Percentiles rank a stretch among this genome's conserved stretches.
These are phyloP conservation scores for Glebionis coronaria DNA, from an alignment of 129 eudicot species.

Conservation along the genomic window DNA sequence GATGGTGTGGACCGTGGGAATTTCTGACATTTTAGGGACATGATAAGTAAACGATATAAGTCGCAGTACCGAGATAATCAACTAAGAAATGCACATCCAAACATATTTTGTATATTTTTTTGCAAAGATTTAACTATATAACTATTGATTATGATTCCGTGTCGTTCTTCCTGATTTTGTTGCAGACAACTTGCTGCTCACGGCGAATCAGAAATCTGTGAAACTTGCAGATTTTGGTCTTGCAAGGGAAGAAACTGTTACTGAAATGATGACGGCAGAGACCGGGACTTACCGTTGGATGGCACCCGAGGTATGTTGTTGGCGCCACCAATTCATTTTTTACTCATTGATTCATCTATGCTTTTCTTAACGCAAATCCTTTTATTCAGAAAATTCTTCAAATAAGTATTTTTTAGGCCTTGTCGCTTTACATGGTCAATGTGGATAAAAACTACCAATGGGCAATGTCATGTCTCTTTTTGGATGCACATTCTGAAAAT, in stretches of 20 bases:
- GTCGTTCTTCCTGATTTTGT: conserved; percentile 13
- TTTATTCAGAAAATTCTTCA: not conserved
- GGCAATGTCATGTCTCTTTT: too few relatives aligned
- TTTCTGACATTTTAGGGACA: too few relatives aligned
- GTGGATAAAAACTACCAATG: too few relatives aligned
- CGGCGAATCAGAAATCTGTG: conserved; percentile 88
- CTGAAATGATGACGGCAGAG: conserved; percentile 99
- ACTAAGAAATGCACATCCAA: not conserved
- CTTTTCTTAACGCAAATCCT: not conserved
- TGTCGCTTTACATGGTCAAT: too few relatives aligned
- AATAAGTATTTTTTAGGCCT: too few relatives aligned
- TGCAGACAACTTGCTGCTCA: conserved; percentile 88
- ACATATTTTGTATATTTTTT: not conserved
- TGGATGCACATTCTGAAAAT: too few relatives aligned
- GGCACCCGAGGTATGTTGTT: conserved; percentile 91
- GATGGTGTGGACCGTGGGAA: not conserved
- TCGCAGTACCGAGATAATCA: not conserved
- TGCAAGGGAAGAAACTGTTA: conserved; percentile 96
- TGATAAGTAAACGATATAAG: too few relatives aligned
- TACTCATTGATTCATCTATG: not conserved
- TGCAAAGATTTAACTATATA: not conserved
- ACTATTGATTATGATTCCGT: not conserved
- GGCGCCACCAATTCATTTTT: not conserved
- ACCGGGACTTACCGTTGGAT: conserved; percentile 99
- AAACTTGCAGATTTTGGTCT: conserved; percentile 99